Base-by-base conservation (phyloP, 495 filamentous ascomycete species). In the Mycothermus thermophilus region DNA sequence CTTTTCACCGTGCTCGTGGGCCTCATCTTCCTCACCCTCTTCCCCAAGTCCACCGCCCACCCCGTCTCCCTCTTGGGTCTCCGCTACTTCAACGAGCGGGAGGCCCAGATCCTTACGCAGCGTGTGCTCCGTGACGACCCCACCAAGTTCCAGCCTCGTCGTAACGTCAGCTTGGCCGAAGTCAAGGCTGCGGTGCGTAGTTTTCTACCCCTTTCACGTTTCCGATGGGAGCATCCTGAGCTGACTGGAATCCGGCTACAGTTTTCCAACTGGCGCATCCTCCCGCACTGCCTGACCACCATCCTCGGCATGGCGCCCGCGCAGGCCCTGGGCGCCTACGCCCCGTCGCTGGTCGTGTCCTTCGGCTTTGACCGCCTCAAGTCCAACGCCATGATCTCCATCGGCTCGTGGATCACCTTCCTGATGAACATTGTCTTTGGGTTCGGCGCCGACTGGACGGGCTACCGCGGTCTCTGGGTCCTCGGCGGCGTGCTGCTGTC, bases 1-100 rank as follows among this genome's bases (percentile, higher is more conserved):
- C 28, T 64, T 2, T 64, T 75, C 27, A 74, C 71, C 4, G 50
- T 76, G 8, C 51, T 62, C 30, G 60, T 66, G 10, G 71, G 59
- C 3, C 42, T 67, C 17, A 24, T 69, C 8, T 72, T 76, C 44
- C 52, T 66, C 20, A 51, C 62, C 1, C 37, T 70, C 8, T 60
- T 74, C 4, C 70, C 72, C 0, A 50, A 56, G 1, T 52, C 50
- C 1, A 56, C 53, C 0, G 57, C 54, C 4, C 55, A 66, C 16
- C 59, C 69, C 0, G 49, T 69, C 6, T 60, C 67, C 20, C 44
- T 58, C 21, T 45, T 63, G 18, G 60, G 23, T 28, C 58, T 64
- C 32, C 43, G 43, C n/a, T 60, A 55, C 29, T 60, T 62, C 34
- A 54, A 26, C 34, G 41, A 49, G 23, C 50, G 57, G 1, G 60